These are phyloP conservation scores for Xylaria polymorpha DNA, from an alignment of 2,329 filamentous ascomycete species.

Conservation along the genomic window DNA sequence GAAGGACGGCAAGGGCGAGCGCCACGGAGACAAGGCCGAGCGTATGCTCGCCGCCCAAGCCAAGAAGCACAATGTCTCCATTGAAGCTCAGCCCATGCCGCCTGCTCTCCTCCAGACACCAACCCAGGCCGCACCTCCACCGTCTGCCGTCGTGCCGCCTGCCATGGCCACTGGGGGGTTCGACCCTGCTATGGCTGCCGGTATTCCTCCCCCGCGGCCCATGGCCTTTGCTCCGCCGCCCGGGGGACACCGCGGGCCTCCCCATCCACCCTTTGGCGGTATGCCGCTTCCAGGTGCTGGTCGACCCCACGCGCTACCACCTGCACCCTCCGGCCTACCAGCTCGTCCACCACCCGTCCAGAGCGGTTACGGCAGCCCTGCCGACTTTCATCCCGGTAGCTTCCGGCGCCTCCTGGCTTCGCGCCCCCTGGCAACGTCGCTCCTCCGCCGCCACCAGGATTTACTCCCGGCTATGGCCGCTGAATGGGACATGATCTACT, in stretches of 20 bases:
- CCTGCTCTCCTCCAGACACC: slow-evolving; percentile 72
- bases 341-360: slow-evolving; percentile 77
- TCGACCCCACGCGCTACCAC: slow-evolving; percentile 60
- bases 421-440: slow-evolving; percentile 48
- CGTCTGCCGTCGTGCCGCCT: slow-evolving; percentile 39
- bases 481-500: slow-evolving; percentile 32
- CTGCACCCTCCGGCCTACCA: slow-evolving; percentile 68
- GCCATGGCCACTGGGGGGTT: slow-evolving; percentile 47
- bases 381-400: slow-evolving; percentile 61
- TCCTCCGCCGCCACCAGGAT: slow-evolving; percentile 48
- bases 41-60: slow-evolving; percentile 90
- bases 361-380: slow-evolving; percentile 74
- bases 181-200: slow-evolving; percentile 47
- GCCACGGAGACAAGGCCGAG: slow-evolving; percentile 94
- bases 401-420: slow-evolving; percentile 61
- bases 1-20: slow-evolving; percentile 97
- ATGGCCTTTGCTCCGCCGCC: slow-evolving; percentile 50
- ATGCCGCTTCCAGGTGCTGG: slow-evolving; percentile 49
- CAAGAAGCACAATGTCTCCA: slow-evolving; percentile 91
- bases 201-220: slow-evolving; percentile 55
- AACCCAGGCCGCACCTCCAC: slow-evolving; percentile 45
- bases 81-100: slow-evolving; percentile 80
- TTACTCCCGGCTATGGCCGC: slow-evolving; percentile 46
- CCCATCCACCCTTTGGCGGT: slow-evolving; percentile 52
- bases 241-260: slow-evolving; percentile 46